Evolutionary conservation across 2,329 filamentous ascomycete species (phyloP).

Genomic region (Endocalyx cinctus): DNA sequence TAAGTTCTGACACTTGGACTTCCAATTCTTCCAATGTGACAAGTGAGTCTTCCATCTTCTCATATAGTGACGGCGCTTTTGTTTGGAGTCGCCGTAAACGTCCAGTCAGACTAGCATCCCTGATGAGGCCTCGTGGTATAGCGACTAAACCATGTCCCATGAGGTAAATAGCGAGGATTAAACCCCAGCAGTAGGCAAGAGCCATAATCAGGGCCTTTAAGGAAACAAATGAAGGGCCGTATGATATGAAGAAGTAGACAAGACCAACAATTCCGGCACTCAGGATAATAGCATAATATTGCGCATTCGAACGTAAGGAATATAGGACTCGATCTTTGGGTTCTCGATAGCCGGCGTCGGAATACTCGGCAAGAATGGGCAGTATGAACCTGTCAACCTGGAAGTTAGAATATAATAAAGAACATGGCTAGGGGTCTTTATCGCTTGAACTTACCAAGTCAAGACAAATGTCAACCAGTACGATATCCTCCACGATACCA

Average conservation of each 20-base stretch:
- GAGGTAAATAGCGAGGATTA: conserved; percentile 87
- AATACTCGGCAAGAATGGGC: conserved; percentile 88
- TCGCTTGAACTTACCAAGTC: conserved; percentile 64
- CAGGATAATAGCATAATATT: conserved; percentile 80
- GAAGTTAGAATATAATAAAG: conserved; percentile 9
- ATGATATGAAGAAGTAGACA: conserved; percentile 77
- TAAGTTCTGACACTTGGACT: conserved; percentile 72
- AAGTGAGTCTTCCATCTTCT: conserved; percentile 81
- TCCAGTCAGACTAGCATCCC: conserved; percentile 71
- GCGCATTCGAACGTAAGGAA: conserved; percentile 79
- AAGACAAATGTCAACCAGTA: conserved; percentile 97
- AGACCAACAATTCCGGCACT: conserved; percentile 66
- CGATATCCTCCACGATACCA: conserved; percentile 89
- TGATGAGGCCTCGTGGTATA: conserved; percentile 76
- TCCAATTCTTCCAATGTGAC: conserved; percentile 77
- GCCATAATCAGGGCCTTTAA: conserved; percentile 89
- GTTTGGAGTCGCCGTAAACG: conserved; percentile 71
- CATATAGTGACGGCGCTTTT: conserved; percentile 76
- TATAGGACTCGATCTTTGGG: conserved; percentile 76
- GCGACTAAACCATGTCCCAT: conserved; percentile 97
- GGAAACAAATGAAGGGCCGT: conserved; percentile 65
- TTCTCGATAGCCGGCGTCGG: conserved; percentile 88
- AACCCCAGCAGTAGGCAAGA: conserved; percentile 87
- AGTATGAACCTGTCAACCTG: conserved; percentile 68
- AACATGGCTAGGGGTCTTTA: conserved; percentile 23